Evolutionary conservation across 2,329 filamentous ascomycete species (phyloP).

Genomic region (Penicillium glabrum): DNA sequence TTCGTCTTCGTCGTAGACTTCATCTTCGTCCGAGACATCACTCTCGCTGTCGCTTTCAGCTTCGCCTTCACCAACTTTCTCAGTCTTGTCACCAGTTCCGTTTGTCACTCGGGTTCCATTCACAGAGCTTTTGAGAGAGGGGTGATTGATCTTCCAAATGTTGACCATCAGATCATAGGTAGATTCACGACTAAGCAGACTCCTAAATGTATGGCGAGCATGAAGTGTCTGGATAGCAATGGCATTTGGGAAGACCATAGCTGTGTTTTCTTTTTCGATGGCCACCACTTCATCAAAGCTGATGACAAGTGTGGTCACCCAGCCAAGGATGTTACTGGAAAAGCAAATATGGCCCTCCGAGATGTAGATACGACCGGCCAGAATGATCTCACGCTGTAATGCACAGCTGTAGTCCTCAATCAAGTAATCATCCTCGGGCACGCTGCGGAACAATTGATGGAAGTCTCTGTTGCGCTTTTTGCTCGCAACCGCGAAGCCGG

Average conservation of each 20-base stretch:
- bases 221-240: constrained; percentile 96
- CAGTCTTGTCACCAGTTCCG: constrained; percentile 83
- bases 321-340: constrained; percentile 97
- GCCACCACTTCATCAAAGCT: constrained; percentile 97
- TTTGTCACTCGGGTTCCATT: constrained; percentile 84
- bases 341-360: constrained; percentile 98
- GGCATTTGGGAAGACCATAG: constrained; percentile 93
- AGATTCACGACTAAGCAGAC: constrained; percentile 88
- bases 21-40: constrained; percentile 74
- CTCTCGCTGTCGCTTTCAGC: constrained; percentile 69
- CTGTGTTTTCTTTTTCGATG: constrained; percentile 94
- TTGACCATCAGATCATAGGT: constrained; percentile 97
- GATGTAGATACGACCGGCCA: constrained; percentile 91
- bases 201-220: constrained; percentile 93
- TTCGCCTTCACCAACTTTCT: constrained; percentile 64
- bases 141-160: constrained; percentile 97
- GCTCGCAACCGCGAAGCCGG: constrained; percentile 92
- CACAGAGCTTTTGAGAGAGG: constrained; percentile 82
- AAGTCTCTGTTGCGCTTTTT: constrained; percentile 97
- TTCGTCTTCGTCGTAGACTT: constrained; percentile 55
- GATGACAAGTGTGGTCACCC: constrained; percentile 96
- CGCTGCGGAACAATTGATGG: constrained; percentile 88
- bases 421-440: constrained; percentile 95
- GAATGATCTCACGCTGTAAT: constrained; percentile 88
- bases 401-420: constrained; percentile 99